A percentile compares a stretch with the other conserved stretches of the same genome.
Evolutionary conservation across 768 basidiomycete species (phyloP).

Genomic region (Leucosporidium scottii): DNA sequence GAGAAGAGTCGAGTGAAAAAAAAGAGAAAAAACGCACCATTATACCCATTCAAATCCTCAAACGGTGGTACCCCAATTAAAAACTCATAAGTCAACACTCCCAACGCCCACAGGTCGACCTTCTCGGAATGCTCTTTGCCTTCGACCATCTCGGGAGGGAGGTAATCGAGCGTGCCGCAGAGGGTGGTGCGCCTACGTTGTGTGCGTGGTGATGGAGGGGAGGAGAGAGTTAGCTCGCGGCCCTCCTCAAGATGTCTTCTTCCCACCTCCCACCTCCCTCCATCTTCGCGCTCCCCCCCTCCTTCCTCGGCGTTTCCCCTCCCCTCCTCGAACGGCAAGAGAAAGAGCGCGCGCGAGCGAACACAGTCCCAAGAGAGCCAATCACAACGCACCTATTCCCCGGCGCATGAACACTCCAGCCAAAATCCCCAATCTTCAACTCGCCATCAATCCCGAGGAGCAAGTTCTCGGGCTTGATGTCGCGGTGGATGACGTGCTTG

Average conservation of each 20-base stretch:
- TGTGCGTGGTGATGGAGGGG: too few species aligned
- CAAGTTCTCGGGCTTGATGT: constrained; percentile 98
- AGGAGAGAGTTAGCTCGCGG: neutral
- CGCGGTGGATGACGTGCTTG: constrained; percentile 97
- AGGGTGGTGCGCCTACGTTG: constrained; percentile 62
- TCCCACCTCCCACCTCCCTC: too few species aligned
- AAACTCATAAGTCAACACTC: constrained; percentile 95
- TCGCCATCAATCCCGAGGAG: constrained; percentile 91
- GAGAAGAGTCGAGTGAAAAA: neutral
- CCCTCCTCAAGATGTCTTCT: too few species aligned
- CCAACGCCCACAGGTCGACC: constrained; percentile 94
- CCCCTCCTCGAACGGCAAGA: too few species aligned
- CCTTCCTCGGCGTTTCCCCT: too few species aligned
- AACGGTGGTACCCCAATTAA: constrained; percentile 76
- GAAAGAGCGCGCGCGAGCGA: too few species aligned
- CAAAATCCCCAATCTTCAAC: constrained; percentile 96
- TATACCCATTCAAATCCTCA: constrained; percentile 71
- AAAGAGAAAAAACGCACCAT: constrained; percentile 49
- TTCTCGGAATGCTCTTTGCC: constrained; percentile 78
- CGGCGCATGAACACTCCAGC: constrained; percentile 96
- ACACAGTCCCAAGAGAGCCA: neutral
- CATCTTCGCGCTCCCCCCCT: too few species aligned
- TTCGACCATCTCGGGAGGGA: constrained; percentile 98
- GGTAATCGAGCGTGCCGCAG: constrained; percentile 91
- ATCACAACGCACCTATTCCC: constrained; percentile 53